Evolutionary conservation across 345 rosid species (phyloP).

Genomic region (Salix udensis): DNA sequence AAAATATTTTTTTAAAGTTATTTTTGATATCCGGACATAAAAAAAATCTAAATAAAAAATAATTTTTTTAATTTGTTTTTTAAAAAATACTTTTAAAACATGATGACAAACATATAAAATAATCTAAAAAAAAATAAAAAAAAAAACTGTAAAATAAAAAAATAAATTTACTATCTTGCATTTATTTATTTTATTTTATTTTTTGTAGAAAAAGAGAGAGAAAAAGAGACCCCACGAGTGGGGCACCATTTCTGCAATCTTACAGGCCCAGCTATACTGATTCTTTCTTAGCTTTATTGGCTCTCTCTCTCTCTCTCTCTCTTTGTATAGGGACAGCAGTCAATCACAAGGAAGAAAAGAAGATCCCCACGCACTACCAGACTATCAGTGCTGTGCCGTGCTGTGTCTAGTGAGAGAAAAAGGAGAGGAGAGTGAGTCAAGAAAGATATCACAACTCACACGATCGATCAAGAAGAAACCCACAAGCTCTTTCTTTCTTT

Average conservation of each 20-base stretch:
- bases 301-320: slow-evolving; percentile 2
- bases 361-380: slow-evolving; percentile 37
- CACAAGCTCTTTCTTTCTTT: neutral
- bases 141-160: no score
- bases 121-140: no score
- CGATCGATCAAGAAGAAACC: neutral
- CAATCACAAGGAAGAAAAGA: slow-evolving; percentile 28
- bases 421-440: neutral
- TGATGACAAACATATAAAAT: no score
- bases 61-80: no score
- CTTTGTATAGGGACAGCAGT: slow-evolving; percentile 21
- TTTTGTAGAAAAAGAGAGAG: neutral
- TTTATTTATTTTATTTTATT: neutral
- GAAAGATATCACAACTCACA: neutral
- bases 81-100: no score
- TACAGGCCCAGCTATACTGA: slow-evolving; percentile 13
- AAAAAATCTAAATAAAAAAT: no score
- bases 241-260: slow-evolving; percentile 1
- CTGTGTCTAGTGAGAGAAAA: no score
- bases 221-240: slow-evolving; percentile 7
- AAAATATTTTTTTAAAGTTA: no score
- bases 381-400: neutral
- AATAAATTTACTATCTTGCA: no score
- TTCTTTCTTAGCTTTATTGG: slow-evolving; percentile 14
- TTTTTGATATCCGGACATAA: no score